Evolutionary conservation across 495 filamentous ascomycete species (phyloP).

Genomic region (Tetracladium marchalianum): DNA sequence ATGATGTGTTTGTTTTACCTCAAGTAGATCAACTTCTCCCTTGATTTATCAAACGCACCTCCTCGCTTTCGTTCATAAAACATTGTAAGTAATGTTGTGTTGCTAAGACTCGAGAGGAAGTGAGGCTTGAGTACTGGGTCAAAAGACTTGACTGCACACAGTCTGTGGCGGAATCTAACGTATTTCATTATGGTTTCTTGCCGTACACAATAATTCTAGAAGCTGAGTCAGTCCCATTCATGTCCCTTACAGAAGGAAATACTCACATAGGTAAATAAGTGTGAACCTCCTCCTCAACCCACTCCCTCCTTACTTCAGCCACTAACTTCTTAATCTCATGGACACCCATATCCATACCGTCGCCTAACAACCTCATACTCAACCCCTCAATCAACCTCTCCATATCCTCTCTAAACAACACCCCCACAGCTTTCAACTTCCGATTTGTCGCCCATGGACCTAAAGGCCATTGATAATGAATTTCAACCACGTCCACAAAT

Average conservation of each 20-base stretch:
- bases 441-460: constrained; percentile 39
- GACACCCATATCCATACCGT: constrained; percentile 36
- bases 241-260: neutral
- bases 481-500: constrained; percentile 49
- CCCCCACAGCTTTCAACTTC: constrained; percentile 36
- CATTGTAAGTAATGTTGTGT: too few relatives aligned
- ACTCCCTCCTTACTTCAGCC: constrained; percentile 40
- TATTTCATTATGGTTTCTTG: constrained; percentile 8
- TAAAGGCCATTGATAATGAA: constrained; percentile 38
- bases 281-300: constrained; percentile 40
- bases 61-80: too few relatives aligned
- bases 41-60: too few relatives aligned
- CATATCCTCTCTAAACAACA: constrained; percentile 28
- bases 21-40: too few relatives aligned
- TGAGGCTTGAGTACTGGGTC: too few relatives aligned
- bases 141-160: too few relatives aligned
- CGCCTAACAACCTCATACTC: constrained; percentile 41
- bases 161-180: too few relatives aligned
- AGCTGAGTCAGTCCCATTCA: neutral
- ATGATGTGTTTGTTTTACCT: too few relatives aligned
- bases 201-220: constrained; percentile 13
- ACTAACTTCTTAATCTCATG: constrained; percentile 42
- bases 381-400: constrained; percentile 25
- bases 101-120: too few relatives aligned
- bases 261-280: constrained; percentile 36